A percentile compares a stretch with the other conserved stretches of the same genome.
These are phyloP conservation scores for Claviceps citrina DNA, from an alignment of 2,329 filamentous ascomycete species.

Conservation along the genomic window DNA sequence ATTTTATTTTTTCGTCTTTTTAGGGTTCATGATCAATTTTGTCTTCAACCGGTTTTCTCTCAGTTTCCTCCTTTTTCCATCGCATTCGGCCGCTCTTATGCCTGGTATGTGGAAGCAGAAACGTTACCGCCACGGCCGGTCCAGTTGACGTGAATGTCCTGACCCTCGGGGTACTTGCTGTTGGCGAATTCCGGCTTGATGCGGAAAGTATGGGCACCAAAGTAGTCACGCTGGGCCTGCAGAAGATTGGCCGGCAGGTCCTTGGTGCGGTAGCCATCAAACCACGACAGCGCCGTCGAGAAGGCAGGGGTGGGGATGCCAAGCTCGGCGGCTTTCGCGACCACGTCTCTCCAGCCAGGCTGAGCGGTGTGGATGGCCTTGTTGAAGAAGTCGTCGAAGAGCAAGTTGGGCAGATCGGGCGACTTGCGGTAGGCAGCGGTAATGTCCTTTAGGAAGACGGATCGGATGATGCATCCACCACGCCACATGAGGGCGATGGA, in stretches of 20 bases:
- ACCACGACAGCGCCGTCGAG: conserved; percentile 94
- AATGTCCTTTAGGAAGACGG: conserved; percentile 99
- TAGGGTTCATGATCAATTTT: background rate
- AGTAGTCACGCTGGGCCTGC: conserved; percentile 99
- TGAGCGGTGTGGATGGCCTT: conserved; percentile 96
- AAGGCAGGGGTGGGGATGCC: conserved; percentile 94
- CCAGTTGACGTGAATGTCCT: conserved; percentile 99
- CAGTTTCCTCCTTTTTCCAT: too few relatives aligned
- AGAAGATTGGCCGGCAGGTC: conserved; percentile 95
- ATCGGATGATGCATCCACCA: conserved; percentile 98
- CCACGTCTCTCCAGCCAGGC: conserved; percentile 77
- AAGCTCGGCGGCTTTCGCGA: conserved; percentile 81
- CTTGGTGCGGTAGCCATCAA: conserved; percentile 95
- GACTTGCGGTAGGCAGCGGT: conserved; percentile 90
- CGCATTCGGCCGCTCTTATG: too few relatives aligned
- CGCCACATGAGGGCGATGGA: conserved; percentile 99
- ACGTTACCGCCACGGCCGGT: conserved; percentile 95
- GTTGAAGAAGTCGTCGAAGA: conserved; percentile 99
- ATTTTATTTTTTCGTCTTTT: background rate
- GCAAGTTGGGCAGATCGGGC: conserved; percentile 89
- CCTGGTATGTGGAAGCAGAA: conserved; percentile 93
- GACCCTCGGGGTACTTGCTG: conserved; percentile 66
- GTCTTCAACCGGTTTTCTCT: background rate
- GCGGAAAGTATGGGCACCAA: conserved; percentile 82
- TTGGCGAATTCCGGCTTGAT: conserved; percentile 68